Conservation (phyloP, 2,329 filamentous ascomycete genomes). For the Colletotrichum sp. region DNA sequence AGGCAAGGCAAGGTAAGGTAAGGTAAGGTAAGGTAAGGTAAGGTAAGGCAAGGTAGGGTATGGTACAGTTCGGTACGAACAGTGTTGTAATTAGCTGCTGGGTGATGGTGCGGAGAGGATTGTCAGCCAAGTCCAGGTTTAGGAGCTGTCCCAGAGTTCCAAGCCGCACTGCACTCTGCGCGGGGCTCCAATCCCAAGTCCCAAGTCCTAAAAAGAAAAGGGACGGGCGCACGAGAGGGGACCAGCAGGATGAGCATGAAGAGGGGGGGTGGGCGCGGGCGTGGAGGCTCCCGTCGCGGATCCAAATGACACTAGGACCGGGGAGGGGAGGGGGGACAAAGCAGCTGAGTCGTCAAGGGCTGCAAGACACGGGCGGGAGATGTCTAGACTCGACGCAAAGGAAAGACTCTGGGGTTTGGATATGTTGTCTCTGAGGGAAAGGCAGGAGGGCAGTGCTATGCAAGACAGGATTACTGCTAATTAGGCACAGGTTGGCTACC, state of each 20-base stretch:
- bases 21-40: background rate
- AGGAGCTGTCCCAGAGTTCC: background rate
- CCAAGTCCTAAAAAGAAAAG: background rate
- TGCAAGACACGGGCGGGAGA: background rate
- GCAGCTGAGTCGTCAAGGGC: slow-evolving; percentile 8
- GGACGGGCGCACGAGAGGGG: background rate
- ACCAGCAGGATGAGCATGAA: background rate
- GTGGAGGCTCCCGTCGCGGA: slow-evolving; percentile 20
- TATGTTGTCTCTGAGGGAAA: background rate
- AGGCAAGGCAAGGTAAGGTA: background rate
- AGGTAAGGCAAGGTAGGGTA: background rate
- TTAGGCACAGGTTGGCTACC: background rate
- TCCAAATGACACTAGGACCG: slow-evolving; percentile 17
- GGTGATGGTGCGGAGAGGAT: background rate
- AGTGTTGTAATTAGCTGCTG: background rate
- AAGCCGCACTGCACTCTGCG: background rate
- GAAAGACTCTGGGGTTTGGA: background rate
- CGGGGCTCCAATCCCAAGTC: background rate
- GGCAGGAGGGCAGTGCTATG: background rate
- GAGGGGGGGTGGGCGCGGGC: background rate
- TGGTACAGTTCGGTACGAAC: background rate
- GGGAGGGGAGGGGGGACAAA: background rate
- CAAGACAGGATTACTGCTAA: background rate
- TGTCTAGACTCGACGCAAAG: background rate
- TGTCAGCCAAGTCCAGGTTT: background rate